Conservation (phyloP, 2,329 filamentous ascomycete genomes). For the Aureobasidium sp. region DNA sequence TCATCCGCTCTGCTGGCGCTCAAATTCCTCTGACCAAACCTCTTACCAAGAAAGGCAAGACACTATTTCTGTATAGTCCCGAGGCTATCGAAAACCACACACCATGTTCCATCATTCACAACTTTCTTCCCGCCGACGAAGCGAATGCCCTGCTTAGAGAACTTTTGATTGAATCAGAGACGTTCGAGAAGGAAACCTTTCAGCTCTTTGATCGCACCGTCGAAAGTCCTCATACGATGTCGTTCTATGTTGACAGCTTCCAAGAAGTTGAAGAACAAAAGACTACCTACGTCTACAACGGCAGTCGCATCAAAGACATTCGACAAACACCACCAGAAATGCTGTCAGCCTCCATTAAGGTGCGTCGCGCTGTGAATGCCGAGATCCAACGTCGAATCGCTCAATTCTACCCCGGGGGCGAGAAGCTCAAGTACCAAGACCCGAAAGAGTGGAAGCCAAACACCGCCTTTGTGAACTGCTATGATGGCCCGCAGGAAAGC, state of each 20-base stretch:
- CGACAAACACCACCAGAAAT: slow-evolving; percentile 70
- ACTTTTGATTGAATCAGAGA: slow-evolving; percentile 63
- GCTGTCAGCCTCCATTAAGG: slow-evolving; percentile 58
- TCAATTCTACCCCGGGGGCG: slow-evolving; percentile 58
- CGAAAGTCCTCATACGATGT: slow-evolving; percentile 73
- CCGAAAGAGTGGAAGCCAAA: slow-evolving; percentile 72
- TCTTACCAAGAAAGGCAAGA: slow-evolving; percentile 69
- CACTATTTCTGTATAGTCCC: slow-evolving; percentile 75
- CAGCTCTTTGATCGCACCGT: slow-evolving; percentile 86
- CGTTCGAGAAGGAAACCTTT: slow-evolving; percentile 66
- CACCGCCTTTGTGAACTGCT: slow-evolving; percentile 91
- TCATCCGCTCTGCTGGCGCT: not conserved
- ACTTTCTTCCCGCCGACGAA: slow-evolving; percentile 67
- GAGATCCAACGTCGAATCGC: slow-evolving; percentile 68
- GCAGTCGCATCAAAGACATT: slow-evolving; percentile 66
- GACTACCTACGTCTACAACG: slow-evolving; percentile 81
- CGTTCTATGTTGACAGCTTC: slow-evolving; percentile 72
- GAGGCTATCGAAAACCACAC: slow-evolving; percentile 75
- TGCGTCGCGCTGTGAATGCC: slow-evolving; percentile 68
- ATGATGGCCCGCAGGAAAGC: slow-evolving; percentile 69
- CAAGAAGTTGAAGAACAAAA: slow-evolving; percentile 64
- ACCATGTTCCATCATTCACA: slow-evolving; percentile 86
- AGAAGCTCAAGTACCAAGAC: slow-evolving; percentile 73
- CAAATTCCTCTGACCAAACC: slow-evolving; percentile 24
- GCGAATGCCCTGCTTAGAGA: slow-evolving; percentile 71